Percentiles rank a stretch among this genome's conserved stretches.
phyloP scores from a whole-genome alignment of 1,284 basidiomycete genomes.

The Boletellus deceptivus region DNA sequence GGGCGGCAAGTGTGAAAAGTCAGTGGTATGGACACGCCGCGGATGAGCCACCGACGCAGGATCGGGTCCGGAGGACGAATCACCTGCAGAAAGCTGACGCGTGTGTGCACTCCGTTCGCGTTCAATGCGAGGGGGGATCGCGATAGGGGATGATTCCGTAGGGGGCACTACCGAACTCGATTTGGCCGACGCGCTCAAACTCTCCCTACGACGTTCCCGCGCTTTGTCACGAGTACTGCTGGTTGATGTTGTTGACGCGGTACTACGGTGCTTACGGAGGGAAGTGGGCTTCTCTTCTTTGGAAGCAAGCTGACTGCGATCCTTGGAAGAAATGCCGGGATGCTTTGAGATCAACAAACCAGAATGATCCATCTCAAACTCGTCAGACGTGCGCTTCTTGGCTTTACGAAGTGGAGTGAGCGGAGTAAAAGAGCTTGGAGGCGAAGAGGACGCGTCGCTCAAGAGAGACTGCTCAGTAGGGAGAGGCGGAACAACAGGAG shows the following conservation, averaged over 20 bases:
- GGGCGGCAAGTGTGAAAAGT: slow-evolving; percentile 86
- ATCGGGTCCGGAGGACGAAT: slow-evolving; percentile 59
- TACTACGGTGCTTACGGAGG: slow-evolving; percentile 69
- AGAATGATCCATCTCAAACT: slow-evolving; percentile 74
- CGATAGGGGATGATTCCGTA: slow-evolving; percentile 25
- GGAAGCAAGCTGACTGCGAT: slow-evolving; percentile 26
- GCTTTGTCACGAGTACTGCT: slow-evolving; percentile 40
- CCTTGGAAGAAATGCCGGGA: slow-evolving; percentile 31
- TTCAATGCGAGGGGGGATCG: slow-evolving; percentile 33
- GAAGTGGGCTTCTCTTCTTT: slow-evolving; percentile 51
- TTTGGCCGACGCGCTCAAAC: slow-evolving; percentile 43
- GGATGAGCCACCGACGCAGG: slow-evolving; percentile 41
- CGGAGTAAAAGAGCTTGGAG: slow-evolving; percentile 62
- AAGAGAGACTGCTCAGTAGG: slow-evolving; percentile 25
- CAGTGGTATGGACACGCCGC: slow-evolving; percentile 63
- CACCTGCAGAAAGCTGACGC: slow-evolving; percentile 64
- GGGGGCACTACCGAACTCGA: slow-evolving; percentile 20
- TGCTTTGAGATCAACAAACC: slow-evolving; percentile 59
- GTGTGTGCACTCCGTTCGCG: slow-evolving; percentile 44
- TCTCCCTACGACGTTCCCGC: slow-evolving; percentile 69
- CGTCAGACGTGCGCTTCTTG: slow-evolving; percentile 76
- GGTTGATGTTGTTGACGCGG: slow-evolving; percentile 52
- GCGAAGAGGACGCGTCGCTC: slow-evolving; percentile 39
- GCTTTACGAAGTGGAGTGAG: slow-evolving; percentile 51
- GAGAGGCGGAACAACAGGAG: slow-evolving; percentile 28